Evolutionary conservation across 371 early-diverging fungal species (phyloP).

Genomic region (Mortierella sp.): DNA sequence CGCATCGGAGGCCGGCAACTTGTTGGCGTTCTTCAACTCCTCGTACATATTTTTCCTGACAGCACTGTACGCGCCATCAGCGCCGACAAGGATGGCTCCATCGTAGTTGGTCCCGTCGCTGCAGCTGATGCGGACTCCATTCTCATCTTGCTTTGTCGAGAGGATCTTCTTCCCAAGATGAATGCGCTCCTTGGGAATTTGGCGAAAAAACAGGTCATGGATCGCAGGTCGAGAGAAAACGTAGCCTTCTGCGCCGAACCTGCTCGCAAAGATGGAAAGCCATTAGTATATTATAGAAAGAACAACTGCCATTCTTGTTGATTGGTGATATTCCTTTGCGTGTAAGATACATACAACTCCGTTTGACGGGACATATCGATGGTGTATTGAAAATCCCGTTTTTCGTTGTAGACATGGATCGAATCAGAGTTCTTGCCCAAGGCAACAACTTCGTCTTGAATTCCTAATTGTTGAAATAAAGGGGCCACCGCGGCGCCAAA

Average conservation of each 20-base stretch:
- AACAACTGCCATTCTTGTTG: too few relatives aligned
- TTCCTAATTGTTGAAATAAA: background rate
- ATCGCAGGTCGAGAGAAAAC: constrained; percentile 28
- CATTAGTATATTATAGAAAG: background rate
- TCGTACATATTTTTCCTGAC: constrained; percentile 24
- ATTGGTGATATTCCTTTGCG: too few relatives aligned
- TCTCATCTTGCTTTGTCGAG: background rate
- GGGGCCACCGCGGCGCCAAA: background rate
- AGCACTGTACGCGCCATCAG: constrained; percentile 31
- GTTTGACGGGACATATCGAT: too few relatives aligned
- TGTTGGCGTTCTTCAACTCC: constrained; percentile 1
- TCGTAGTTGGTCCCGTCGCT: constrained; percentile 11
- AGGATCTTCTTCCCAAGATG: constrained; percentile 17
- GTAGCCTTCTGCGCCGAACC: constrained; percentile 10
- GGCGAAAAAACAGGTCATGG: constrained; percentile 1
- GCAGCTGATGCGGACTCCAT: constrained; percentile 15
- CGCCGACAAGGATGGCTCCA: constrained; percentile 31
- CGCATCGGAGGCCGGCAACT: constrained; percentile 18
- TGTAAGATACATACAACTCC: too few relatives aligned
- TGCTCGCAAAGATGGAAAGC: background rate
- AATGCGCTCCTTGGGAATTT: constrained; percentile 23
- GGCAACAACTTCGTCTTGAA: background rate
- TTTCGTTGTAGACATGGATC: background rate
- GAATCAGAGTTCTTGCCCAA: too few relatives aligned
- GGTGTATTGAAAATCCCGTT: too few relatives aligned